A percentile compares a stretch with the other conserved stretches of the same genome.
phyloP scores from a whole-genome alignment of 176 grass and related monocot species.

The Musa acuminata region DNA sequence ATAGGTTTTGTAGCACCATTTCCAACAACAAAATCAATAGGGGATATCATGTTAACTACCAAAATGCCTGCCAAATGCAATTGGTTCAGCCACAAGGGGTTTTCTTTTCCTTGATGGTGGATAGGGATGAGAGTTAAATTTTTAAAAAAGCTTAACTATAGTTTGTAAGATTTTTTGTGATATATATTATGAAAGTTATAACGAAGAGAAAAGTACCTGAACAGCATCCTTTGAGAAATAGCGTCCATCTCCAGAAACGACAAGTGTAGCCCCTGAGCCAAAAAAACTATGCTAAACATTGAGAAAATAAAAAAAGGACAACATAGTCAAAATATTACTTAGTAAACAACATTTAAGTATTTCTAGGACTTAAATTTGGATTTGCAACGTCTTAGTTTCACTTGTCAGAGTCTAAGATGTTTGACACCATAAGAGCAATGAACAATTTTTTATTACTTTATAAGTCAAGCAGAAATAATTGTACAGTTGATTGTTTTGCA shows the following conservation, averaged over 20 bases:
- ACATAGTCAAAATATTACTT: too few relatives aligned
- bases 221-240: constrained; percentile 97
- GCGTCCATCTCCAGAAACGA: constrained; percentile 97
- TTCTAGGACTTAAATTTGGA: too few relatives aligned
- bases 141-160: neutral
- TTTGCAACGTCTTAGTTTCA: too few relatives aligned
- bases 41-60: neutral
- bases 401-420: too few relatives aligned
- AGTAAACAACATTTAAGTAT: too few relatives aligned
- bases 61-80: neutral
- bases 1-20: neutral
- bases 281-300: too few relatives aligned
- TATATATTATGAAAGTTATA: neutral
- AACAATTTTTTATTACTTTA: too few relatives aligned
- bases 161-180: neutral
- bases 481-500: too few relatives aligned
- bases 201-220: constrained; percentile 43
- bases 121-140: neutral
- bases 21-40: neutral
- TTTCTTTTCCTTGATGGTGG: neutral
- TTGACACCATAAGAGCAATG: too few relatives aligned
- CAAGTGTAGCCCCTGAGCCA: constrained; percentile 76
- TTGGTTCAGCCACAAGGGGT: neutral
- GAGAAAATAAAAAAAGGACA: too few relatives aligned
- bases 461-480: too few relatives aligned